These are phyloP conservation scores for Globisporangium cylindrosporum DNA, from an alignment of 352 stramenopile genomes.

Conservation along the genomic window DNA sequence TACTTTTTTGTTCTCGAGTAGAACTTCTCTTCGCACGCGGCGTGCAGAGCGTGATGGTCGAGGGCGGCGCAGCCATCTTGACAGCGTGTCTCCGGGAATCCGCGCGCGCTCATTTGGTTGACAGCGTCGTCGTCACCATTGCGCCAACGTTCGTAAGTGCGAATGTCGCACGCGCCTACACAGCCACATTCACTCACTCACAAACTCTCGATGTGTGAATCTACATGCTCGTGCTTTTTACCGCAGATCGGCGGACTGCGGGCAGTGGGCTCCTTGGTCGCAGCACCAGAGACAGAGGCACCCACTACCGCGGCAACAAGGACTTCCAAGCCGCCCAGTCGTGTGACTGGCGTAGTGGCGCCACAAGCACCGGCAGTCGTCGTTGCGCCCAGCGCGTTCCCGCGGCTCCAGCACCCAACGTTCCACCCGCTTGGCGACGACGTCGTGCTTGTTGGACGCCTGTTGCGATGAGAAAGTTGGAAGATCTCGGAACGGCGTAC, in stretches of 20 bases:
- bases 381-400: conserved; percentile 4
- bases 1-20: conserved; percentile 14
- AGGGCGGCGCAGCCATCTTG: conserved; percentile 77
- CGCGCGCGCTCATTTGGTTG: conserved; percentile 40
- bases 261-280: conserved; percentile 34
- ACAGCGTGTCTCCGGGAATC: conserved; percentile 57
- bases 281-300: conserved; percentile 2
- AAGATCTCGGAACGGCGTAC: background rate
- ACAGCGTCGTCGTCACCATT: conserved; percentile 74
- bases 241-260: conserved; percentile 64
- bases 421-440: conserved; percentile 23
- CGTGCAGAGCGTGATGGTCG: conserved; percentile 75
- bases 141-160: conserved; percentile 74
- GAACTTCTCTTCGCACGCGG: conserved; percentile 32
- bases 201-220: background rate
- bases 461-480: background rate
- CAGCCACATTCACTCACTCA: background rate
- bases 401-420: conserved; percentile 16
- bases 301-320: background rate
- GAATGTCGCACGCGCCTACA: background rate
- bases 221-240: background rate
- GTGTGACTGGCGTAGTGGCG: background rate
- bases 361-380: background rate
- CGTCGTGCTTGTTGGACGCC: conserved; percentile 16
- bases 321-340: background rate